Base-by-base conservation (phyloP, 768 basidiomycete species). In the Rhodotorula toruloides region DNA sequence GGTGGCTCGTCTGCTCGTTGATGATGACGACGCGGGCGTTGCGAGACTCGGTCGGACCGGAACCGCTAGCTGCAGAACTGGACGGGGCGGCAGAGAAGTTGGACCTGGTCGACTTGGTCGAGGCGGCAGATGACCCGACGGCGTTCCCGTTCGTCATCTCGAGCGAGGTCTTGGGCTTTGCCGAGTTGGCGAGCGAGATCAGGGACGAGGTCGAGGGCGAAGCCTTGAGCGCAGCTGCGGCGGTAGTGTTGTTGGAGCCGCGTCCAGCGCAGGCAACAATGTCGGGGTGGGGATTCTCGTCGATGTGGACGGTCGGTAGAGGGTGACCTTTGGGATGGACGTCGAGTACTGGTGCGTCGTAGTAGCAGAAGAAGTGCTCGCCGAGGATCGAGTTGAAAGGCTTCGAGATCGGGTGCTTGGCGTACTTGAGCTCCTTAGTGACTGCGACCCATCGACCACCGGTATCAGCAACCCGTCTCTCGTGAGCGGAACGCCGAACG, bases 1-100 rank as follows among this genome's bases (percentile, higher is more conserved):
- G 96, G 78, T 99, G 96, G 3, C 90, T 96, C 53, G 97, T 86
- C 44, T 75, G 74, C 61, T 75, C 74, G 61, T 69, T 75, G 48
- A 75, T 27, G 60, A 75, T 72, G 37, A 72, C 70, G 43, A 73
- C 60, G 12, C 74, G 48, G 19, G 66, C 67, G 19, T 31, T 47
- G 42, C 81, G 81, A 3, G 82, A 81, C 0, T 84, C 84, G 3
- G 84, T 84, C 14, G n/a, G 22, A 29, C 50, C 27, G n/a, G 52
- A 27, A 32, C 37, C 65, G 32, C 32, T 27, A 14, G 36, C 21
- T n/a, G 22, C 17, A 27, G 29, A 19, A 12, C 44, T 13, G 25
- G 44, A n/a, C 25, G 44, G 25, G 25, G 25, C 61, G 47, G 65
- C n/a, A 25, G 65, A 58, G 31, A 10, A 11, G 9, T 17, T 31